Conservation (phyloP, 1,139 yeast genomes). For the Eremothecium sinecaudum region DNA sequence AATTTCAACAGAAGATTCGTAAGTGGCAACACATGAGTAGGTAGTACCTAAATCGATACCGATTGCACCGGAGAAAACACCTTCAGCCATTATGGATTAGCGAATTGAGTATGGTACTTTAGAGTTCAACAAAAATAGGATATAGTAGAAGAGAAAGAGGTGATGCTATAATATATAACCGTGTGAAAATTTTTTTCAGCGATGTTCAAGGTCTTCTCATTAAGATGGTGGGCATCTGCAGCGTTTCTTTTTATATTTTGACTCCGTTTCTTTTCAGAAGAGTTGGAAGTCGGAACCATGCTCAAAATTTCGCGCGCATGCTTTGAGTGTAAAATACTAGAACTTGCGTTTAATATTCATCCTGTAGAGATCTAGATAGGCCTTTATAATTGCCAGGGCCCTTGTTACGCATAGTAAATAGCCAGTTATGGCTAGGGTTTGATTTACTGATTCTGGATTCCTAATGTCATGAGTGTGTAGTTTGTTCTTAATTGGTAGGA, state of each 20-base stretch:
- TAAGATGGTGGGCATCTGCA: slow-evolving; percentile 1
- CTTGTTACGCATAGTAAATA: slow-evolving; percentile 15
- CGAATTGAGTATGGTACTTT: slow-evolving; percentile 3
- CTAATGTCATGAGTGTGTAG: slow-evolving; percentile 10
- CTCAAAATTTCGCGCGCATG: not conserved
- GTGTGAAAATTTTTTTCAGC: slow-evolving; percentile 10
- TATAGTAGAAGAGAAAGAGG: slow-evolving; percentile 8
- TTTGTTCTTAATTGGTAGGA: slow-evolving; percentile 26
- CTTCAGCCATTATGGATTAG: slow-evolving; percentile 76
- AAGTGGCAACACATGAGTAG: slow-evolving; percentile 94
- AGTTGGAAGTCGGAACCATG: not conserved
- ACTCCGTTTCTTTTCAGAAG: slow-evolving; percentile 3
- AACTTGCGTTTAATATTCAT: slow-evolving; percentile 4
- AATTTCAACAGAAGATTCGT: slow-evolving; percentile 84
- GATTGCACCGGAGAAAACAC: slow-evolving; percentile 99
- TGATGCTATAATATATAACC: slow-evolving; percentile 9
- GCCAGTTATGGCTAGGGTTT: slow-evolving; percentile 30
- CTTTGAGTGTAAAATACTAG: no score
- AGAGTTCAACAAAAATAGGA: slow-evolving; percentile 7
- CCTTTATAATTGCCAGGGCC: slow-evolving; percentile 24
- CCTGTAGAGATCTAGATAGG: slow-evolving; percentile 20
- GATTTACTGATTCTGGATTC: slow-evolving; percentile 16
- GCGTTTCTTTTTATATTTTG: slow-evolving; percentile 2
- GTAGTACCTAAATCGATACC: slow-evolving; percentile 99
- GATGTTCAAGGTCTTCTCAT: slow-evolving; percentile 1